Conservation (phyloP, 345 rosid genomes). For the Laguncularia racemosa region DNA sequence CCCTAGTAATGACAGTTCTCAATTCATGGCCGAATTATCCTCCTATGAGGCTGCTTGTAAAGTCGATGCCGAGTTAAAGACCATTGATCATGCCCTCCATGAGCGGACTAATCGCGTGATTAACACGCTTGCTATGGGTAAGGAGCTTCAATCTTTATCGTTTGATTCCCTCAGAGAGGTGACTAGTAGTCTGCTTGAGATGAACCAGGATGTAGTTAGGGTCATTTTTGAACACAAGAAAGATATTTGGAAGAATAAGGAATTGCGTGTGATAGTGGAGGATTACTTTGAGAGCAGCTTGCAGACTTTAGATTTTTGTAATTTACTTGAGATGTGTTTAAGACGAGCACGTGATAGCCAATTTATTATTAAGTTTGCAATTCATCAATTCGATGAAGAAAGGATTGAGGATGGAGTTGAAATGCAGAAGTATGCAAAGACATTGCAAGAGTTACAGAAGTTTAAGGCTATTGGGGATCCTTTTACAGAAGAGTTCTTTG, state of each 20-base stretch:
- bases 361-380: slow-evolving; percentile 45
- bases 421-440: slow-evolving; percentile 41
- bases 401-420: slow-evolving; percentile 8
- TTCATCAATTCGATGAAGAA: slow-evolving; percentile 55
- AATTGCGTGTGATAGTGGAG: slow-evolving; percentile 49
- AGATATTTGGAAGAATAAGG: slow-evolving; percentile 59
- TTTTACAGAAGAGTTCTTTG: slow-evolving; percentile 53
- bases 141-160: slow-evolving; percentile 39
- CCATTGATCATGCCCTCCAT: slow-evolving; percentile 46
- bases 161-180: slow-evolving; percentile 24
- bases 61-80: slow-evolving; percentile 49
- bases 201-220: slow-evolving; percentile 63
- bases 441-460: slow-evolving; percentile 51
- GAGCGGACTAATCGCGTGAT: slow-evolving; percentile 58
- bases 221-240: slow-evolving; percentile 49
- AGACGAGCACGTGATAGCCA: slow-evolving; percentile 59
- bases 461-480: slow-evolving; percentile 69
- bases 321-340: slow-evolving; percentile 53
- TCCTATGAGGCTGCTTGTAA: slow-evolving; percentile 65
- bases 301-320: slow-evolving; percentile 59
- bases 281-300: slow-evolving; percentile 51
- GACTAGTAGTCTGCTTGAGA: slow-evolving; percentile 46
- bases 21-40: slow-evolving; percentile 30
- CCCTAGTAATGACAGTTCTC: slow-evolving; percentile 9
- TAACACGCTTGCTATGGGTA: slow-evolving; percentile 39